Base-by-base conservation (phyloP, 2,329 filamentous ascomycete genomes). In the Monascus ruber region DNA sequence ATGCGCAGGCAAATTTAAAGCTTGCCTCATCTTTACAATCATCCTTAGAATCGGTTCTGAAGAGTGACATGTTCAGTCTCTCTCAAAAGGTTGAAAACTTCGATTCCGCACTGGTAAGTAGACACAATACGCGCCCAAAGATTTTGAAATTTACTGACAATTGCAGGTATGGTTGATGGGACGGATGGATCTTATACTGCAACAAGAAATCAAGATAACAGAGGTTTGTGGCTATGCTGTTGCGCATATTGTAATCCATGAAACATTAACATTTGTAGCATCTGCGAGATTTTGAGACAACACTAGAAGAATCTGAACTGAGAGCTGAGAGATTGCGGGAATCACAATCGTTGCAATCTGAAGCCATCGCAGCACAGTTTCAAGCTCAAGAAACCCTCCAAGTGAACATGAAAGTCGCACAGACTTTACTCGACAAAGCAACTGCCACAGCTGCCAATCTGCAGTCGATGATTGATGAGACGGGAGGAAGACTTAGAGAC, bases 101-200 rank as follows among this genome's bases (percentile, higher is more conserved):
- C 10, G 55, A 64, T 33, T 42, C 52, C 6, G 58, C 60, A 29
- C 37, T 67, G 39, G 64, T 64, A 54, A 36, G 47, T 36, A 9
- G 26, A 4, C 29, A 31, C 5, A 35, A 34, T 5, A 42, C 49
- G 36, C 38, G 42, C 17, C 17, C 11, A 34, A 26, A 5, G n/a
- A 11, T 2, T 24, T 6, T 17, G 6, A 31, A n/a, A 33, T 6
- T 33, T 31, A 26, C 37, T 53, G 25, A 51, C 31, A 24, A 4
- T 31, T 33, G 6, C 29, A 63, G 60, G 54, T 58, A 48, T 61
- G 54, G 55, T 38, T 62, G 3, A 48, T 46, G 6, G 50, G 41
- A 26, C 51, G 49, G 29, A 47, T 60, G 35, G 42, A 43, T 10
- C 34, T 48, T 11, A 47, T 60, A 10, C 39, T 61, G 7, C 53